Evolutionary conservation across 768 basidiomycete genomes (phyloP).

Genomic region (Boletus sensibilis): DNA sequence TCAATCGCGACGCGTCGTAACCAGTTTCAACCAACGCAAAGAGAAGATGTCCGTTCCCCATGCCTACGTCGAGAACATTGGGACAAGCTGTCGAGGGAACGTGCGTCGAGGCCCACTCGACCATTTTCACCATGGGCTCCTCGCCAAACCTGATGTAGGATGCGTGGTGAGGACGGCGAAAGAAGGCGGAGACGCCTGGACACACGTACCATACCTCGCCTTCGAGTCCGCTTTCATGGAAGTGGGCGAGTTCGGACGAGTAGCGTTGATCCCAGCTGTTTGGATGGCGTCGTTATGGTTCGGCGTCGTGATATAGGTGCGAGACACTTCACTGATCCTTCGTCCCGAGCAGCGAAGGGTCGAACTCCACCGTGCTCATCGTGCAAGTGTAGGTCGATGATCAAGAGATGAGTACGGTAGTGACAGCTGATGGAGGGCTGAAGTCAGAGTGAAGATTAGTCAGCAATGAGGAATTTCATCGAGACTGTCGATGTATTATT

Average conservation of each 20-base stretch:
- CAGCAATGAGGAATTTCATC: neutral
- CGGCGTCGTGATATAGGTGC: neutral
- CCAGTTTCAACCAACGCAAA: conserved; percentile 69
- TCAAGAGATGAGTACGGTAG: neutral
- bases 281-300: neutral
- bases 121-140: conserved; percentile 76
- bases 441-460: conserved; percentile 12
- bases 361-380: conserved; percentile 47
- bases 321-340: conserved; percentile 65
- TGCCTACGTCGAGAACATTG: conserved; percentile 73
- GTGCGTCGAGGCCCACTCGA: conserved; percentile 63
- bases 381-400: neutral
- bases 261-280: conserved; percentile 79
- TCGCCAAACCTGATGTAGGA: conserved; percentile 66
- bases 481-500: neutral
- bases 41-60: conserved; percentile 76
- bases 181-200: neutral
- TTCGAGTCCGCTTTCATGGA: conserved; percentile 76
- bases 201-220: conserved; percentile 75
- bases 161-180: neutral
- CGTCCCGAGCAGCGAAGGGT: conserved; percentile 74
- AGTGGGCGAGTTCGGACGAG: conserved; percentile 65
- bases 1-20: conserved; percentile 50
- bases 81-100: conserved; percentile 48
- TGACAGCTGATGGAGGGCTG: neutral